Evolutionary conservation across 2,329 filamentous ascomycete genomes (phyloP), one percentile per base, ranked within the genome.

Genomic region (Calycina herbarum): DNA sequence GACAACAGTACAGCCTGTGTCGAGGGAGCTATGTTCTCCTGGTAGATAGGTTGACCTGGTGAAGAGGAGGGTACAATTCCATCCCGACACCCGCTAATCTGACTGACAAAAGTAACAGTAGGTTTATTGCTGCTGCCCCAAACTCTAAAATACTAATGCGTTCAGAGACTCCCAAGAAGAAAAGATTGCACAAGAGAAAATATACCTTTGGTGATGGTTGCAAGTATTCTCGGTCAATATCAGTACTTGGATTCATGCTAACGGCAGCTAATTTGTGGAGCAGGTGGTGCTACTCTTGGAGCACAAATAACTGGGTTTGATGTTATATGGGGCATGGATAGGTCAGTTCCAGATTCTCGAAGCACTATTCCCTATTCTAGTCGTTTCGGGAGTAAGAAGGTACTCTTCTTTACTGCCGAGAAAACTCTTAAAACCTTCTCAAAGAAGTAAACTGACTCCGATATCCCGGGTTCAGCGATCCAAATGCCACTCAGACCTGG

Each of bases 251-350:
- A 24, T 8, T 24, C 45, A 48, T 20, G 17, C 57, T 71, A 20
- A 68, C 64, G 8, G 24, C 29, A 29, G 4, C 54, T 57, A 57
- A 27, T 57, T 8, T 57, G 54, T 31, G 54, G 54, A 29, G 24
- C 54, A 17, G 54, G 54, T 7, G 54, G 54, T 7, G 54, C 15
- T 7, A 57, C 27, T 33, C 11, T 29, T 29, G 54, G 54, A 13
- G 54, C 54, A 11, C 24, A 57, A 29, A 29, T 10, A 11, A 5
- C 54, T 17, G 54, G 54, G 29, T 57, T 31, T 8, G 17, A 57
- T 29, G 27, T 57, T 11, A 31, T 20, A 29, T 57, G 27, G 24
- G 54, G 54, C 10, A 29, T 57, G 29, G 54, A 33, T 13, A 33
- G 31, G 31, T 33, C 31, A 33, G 31, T 33, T 1, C 31, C 31